Base-by-base conservation (phyloP, 2,329 filamentous ascomycete genomes). In the Aspergillus candidus region DNA sequence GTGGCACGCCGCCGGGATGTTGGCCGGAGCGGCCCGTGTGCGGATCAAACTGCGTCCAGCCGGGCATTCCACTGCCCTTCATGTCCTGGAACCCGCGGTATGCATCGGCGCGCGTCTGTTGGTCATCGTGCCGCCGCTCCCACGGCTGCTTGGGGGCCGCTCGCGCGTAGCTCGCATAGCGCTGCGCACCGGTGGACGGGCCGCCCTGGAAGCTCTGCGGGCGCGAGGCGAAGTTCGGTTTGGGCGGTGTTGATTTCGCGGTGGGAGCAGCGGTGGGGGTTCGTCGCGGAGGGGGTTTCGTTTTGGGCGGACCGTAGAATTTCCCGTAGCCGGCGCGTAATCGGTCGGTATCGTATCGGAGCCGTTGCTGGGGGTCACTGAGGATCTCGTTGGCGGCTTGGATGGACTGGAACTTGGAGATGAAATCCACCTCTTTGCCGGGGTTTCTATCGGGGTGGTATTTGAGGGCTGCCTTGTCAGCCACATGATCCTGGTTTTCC, bases 371-470 rank as follows among this genome's bases (percentile, higher is more conserved):
- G 2, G 76, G 68, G 55, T 84, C 81, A 51, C 72, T 76, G 36
- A 87, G 71, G 41, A 95, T 75, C 62, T 95, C 89, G 60, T 94
- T 83, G 15, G 89, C 89, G 4, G 85, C 80, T 66, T 94, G 87
- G 38, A 95, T 94, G 39, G 83, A 79, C 64, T 94, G 86, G 59
- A 95, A 95, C 59, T 87, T 86, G 29, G 84, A 75, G 53, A 86
- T 87, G 60, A 84, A 85, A 59, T 91, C 87, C 45, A 79, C 70
- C 67, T 94, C 88, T 59, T 79, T 80, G 40, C 89, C 89, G 10
- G 84, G 87, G 60, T 95, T 94, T 47, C 89, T 84, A 63, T 95
- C 89, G 6, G 89, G 89, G 60, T 95, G 89, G 59, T 86, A 94
- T 65, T 86, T 86, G 37, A 94, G 73, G 38, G 88, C 88, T 88